These are phyloP conservation scores for Alternaria arborescens DNA, from an alignment of 2,329 filamentous ascomycete genomes.

Conservation along the genomic window DNA sequence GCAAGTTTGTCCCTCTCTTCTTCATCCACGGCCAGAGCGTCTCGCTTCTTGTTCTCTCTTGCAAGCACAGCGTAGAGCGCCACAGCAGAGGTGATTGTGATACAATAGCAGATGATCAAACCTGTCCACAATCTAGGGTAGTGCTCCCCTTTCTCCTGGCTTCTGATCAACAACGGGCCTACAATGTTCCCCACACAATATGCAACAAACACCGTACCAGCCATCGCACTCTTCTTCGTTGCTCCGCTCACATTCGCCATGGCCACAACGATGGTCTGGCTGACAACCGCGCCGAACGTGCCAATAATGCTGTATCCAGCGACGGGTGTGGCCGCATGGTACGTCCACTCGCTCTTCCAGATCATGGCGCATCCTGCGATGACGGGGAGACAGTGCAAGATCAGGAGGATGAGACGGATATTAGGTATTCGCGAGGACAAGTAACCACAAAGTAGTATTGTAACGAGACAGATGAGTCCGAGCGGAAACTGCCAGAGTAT, in stretches of 20 bases:
- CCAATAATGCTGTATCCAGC: conserved; percentile 76
- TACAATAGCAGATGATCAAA: conserved; percentile 72
- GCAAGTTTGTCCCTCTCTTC: conserved; percentile 60
- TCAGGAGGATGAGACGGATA: conserved; percentile 70
- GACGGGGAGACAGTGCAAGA: conserved; percentile 74
- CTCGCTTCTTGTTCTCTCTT: conserved; percentile 60
- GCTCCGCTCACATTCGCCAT: conserved; percentile 77
- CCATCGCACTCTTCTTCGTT: conserved; percentile 81
- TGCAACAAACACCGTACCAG: conserved; percentile 75
- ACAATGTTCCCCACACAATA: conserved; percentile 82
- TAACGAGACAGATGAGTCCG: conserved; percentile 71
- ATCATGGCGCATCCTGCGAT: conserved; percentile 78
- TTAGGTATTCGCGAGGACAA: conserved; percentile 68
- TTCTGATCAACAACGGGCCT: conserved; percentile 74
- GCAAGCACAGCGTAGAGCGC: conserved; percentile 67
- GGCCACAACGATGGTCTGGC: conserved; percentile 65
- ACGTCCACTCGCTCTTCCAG: conserved; percentile 72
- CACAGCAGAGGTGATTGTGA: conserved; percentile 68
- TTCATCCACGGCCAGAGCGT: conserved; percentile 62
- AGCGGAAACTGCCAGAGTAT: conserved; percentile 74
- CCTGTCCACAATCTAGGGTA: conserved; percentile 77
- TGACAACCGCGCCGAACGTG: conserved; percentile 76
- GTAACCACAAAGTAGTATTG: conserved; percentile 72
- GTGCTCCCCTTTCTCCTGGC: conserved; percentile 70
- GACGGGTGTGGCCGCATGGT: conserved; percentile 71